A percentile compares a stretch with the other conserved stretches of the same genome.
These are phyloP conservation scores for Sphaceloma murrayae DNA, from an alignment of 2,329 filamentous ascomycete genomes.

Conservation along the genomic window DNA sequence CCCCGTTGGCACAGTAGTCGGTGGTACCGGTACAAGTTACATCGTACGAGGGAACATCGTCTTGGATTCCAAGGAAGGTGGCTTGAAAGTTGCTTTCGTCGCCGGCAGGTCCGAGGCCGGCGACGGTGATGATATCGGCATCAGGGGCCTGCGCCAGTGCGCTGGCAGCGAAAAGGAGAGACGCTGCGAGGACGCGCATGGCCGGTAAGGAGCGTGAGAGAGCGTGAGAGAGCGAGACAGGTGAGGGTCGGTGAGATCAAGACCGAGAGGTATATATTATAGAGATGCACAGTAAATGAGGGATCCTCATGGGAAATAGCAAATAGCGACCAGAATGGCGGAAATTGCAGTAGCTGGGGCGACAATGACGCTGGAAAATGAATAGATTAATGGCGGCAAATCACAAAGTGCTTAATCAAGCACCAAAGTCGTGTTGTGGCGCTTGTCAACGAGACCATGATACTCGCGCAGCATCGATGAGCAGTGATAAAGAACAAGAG, in stretches of 20 bases:
- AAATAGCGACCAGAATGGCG: constrained; percentile 12
- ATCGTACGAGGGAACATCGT: not conserved
- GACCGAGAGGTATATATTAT: constrained; percentile 1
- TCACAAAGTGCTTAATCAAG: constrained; percentile 8
- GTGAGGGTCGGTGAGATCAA: not conserved
- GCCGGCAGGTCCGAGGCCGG: not conserved
- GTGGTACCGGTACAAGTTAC: not conserved
- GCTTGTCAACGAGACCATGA: constrained; percentile 7
- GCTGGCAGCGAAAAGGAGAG: constrained; percentile 1
- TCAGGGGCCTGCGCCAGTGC: constrained; percentile 2
- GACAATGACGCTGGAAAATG: constrained; percentile 11
- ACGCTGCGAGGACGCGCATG: constrained; percentile 1
- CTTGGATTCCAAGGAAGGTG: not conserved
- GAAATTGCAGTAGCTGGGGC: constrained; percentile 14
- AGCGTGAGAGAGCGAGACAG: not conserved
- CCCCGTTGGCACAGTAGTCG: constrained; percentile 5
- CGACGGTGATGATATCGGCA: not conserved
- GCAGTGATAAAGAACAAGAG: not conserved
- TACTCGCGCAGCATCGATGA: not conserved
- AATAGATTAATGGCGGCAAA: constrained; percentile 12
- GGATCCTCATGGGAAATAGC: not conserved
- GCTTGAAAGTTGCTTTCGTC: constrained; percentile 5
- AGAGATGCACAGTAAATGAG: constrained; percentile 7
- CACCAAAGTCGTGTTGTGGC: constrained; percentile 5
- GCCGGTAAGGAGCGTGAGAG: not conserved